Base-by-base conservation (phyloP, 2,329 filamentous ascomycete genomes). In the Paracorniculantispora psalliotae region DNA sequence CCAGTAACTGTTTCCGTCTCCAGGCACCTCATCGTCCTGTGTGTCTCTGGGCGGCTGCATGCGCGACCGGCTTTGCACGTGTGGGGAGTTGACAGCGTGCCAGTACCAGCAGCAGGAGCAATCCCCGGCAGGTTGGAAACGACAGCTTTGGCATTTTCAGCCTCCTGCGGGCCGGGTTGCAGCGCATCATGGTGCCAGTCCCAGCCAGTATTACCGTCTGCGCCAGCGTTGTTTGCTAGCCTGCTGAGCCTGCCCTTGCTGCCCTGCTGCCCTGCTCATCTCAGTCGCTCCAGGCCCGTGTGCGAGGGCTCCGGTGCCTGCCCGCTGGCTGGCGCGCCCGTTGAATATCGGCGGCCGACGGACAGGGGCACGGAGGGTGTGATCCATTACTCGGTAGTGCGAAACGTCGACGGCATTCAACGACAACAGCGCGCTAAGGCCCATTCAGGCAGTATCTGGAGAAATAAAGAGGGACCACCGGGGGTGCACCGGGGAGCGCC, bases 281-380 rank as follows among this genome's bases (percentile, higher is more conserved):
- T n/a, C n/a, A n/a, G n/a, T n/a, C n/a, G n/a, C n/a, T 41, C 19
- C 37, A 13, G 37, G 43, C 28, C 28, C 13, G 47, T 30, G 49
- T 37, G 33, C 17, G 41, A 8, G 8, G 30, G 49, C 13, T 37
- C n/a, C 25, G 19, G 23, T 33, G 19, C 28, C 19, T 23, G 35
- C 17, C 53, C 53, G 33, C 44, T 48, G 37, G 37, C 26, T 57
- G 55, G 55, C 46, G 37, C 47, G 26, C 55, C 55, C 55, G 55
- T 57, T 57, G 55, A 57, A 51, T 33, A 57, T 57, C 55, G 55
- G 55, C 55, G 55, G 55, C 35, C 19, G 37, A 50, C 47, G 26
- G 44, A 37, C 26, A n/a, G 41, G 52, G 39, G 49, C 25, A 26
- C 37, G 51, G 44, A 8, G 19, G 28, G 19, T 17, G 19, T 33